Percentiles rank a stretch among this genome's conserved stretches.
These are phyloP conservation scores for Trichoderma gracile DNA, from an alignment of 2,329 filamentous ascomycete species.

Conservation along the genomic window DNA sequence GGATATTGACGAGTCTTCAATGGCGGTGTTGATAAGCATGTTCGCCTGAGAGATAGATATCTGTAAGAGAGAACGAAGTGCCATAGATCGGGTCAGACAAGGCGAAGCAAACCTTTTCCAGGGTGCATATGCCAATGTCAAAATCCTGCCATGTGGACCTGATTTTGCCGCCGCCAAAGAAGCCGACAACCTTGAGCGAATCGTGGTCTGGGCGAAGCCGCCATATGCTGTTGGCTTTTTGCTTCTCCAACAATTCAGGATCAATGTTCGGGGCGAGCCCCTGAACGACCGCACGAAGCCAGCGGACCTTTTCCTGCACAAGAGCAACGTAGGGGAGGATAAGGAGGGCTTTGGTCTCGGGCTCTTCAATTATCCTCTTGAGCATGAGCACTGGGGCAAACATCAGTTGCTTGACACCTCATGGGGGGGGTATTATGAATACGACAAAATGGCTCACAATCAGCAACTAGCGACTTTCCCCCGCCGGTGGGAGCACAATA, in stretches of 20 bases:
- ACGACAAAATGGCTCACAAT: slow-evolving; percentile 42
- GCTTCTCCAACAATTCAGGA: slow-evolving; percentile 38
- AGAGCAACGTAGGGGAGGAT: slow-evolving; percentile 77
- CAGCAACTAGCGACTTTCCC: slow-evolving; percentile 74
- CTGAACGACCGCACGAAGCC: slow-evolving; percentile 67
- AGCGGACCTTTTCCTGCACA: slow-evolving; percentile 76
- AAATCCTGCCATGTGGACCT: slow-evolving; percentile 70
- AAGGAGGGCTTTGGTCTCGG: slow-evolving; percentile 66
- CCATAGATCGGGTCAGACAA: neutral
- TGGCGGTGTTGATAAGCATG: slow-evolving; percentile 69
- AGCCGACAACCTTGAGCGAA: slow-evolving; percentile 66
- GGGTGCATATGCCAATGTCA: slow-evolving; percentile 76
- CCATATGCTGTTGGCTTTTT: slow-evolving; percentile 48
- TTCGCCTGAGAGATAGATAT: slow-evolving; percentile 59
- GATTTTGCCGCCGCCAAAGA: slow-evolving; percentile 72
- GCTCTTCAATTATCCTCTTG: slow-evolving; percentile 65
- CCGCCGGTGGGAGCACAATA: slow-evolving; percentile 79
- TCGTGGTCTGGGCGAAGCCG: slow-evolving; percentile 58
- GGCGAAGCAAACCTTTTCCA: slow-evolving; percentile 62
- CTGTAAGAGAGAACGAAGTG: slow-evolving; percentile 18
- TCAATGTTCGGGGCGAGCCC: slow-evolving; percentile 48
- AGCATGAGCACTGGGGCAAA: slow-evolving; percentile 63
- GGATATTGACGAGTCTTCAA: slow-evolving; percentile 68
- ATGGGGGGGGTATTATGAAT: neutral
- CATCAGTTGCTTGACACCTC: slow-evolving; percentile 27